Conservation (phyloP, 495 filamentous ascomycete genomes). For the Penicillium canescens region DNA sequence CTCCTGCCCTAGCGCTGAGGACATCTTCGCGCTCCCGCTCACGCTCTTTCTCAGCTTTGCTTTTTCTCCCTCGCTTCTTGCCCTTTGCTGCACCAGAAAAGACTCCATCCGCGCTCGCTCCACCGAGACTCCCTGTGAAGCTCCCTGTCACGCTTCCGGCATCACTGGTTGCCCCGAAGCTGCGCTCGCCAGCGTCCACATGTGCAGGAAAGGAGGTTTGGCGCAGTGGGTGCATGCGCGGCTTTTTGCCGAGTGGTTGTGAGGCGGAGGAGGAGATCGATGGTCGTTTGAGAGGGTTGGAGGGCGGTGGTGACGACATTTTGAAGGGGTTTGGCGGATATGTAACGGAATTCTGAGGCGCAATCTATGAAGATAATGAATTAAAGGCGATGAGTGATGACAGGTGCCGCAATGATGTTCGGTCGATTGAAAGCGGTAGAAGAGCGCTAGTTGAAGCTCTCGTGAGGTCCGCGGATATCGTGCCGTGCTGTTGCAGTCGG, state of each 20-base stretch:
- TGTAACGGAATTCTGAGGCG: neutral
- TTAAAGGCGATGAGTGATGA: too few species aligned
- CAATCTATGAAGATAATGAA: too few species aligned
- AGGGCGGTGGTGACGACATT: conserved; percentile 49
- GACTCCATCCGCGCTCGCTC: conserved; percentile 51
- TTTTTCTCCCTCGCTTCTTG: conserved; percentile 67
- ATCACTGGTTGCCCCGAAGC: conserved; percentile 66
- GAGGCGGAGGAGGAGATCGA: conserved; percentile 42
- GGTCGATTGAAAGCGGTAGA: neutral
- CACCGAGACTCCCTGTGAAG: conserved; percentile 52
- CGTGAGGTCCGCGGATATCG: neutral
- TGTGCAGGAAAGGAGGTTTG: conserved; percentile 83
- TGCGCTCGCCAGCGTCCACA: conserved; percentile 51
- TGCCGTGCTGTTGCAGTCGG: conserved; percentile 3
- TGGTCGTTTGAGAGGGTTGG: conserved; percentile 45
- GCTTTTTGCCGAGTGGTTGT: conserved; percentile 31
- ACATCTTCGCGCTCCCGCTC: conserved; percentile 51
- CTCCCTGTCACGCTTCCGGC: conserved; percentile 69
- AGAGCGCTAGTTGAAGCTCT: neutral
- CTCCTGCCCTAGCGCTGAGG: conserved; percentile 48
- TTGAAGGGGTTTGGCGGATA: conserved; percentile 9
- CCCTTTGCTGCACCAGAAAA: conserved; percentile 42
- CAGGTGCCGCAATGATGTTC: too few species aligned
- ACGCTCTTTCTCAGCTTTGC: conserved; percentile 54
- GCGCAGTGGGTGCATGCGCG: conserved; percentile 71